Conservation (phyloP, 2,329 filamentous ascomycete genomes). For the Xylariaceae sp. region DNA sequence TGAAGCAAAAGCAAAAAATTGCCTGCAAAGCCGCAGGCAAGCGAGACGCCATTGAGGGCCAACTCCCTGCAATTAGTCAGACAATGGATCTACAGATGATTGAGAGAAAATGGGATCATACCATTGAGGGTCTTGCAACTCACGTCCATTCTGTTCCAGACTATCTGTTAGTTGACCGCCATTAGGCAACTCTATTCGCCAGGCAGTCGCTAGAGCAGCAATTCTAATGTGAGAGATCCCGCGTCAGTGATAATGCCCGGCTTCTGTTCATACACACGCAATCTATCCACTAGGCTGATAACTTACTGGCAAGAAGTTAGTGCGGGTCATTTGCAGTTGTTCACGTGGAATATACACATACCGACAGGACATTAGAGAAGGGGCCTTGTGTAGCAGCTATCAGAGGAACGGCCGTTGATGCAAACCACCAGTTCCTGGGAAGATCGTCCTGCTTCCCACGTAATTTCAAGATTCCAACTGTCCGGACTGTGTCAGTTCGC, state of each 20-base stretch:
- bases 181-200: conserved; percentile 2
- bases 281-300: too few species aligned
- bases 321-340: too few species aligned
- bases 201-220: conserved; percentile 5
- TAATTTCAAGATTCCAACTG: conserved; percentile 1
- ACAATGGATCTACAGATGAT: neutral
- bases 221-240: neutral
- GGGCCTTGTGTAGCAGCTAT: conserved; percentile 10
- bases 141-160: neutral
- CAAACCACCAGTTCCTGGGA: conserved; percentile 11
- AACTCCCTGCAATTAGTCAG: conserved; percentile 7
- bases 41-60: conserved; percentile 8
- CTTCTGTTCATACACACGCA: neutral
- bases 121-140: conserved; percentile 3
- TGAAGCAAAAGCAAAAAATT: conserved; percentile 7
- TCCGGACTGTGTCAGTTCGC: neutral
- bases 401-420: conserved; percentile 6
- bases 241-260: conserved; percentile 6
- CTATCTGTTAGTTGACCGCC: conserved; percentile 2
- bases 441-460: conserved; percentile 4
- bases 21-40: conserved; percentile 6
- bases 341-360: too few species aligned
- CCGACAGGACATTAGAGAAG: conserved; percentile 5
- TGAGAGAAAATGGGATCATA: neutral
- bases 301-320: too few species aligned